These are phyloP conservation scores for Coemansia sp. DNA, from an alignment of 192 early-diverging fungal species.

Conservation along the genomic window DNA sequence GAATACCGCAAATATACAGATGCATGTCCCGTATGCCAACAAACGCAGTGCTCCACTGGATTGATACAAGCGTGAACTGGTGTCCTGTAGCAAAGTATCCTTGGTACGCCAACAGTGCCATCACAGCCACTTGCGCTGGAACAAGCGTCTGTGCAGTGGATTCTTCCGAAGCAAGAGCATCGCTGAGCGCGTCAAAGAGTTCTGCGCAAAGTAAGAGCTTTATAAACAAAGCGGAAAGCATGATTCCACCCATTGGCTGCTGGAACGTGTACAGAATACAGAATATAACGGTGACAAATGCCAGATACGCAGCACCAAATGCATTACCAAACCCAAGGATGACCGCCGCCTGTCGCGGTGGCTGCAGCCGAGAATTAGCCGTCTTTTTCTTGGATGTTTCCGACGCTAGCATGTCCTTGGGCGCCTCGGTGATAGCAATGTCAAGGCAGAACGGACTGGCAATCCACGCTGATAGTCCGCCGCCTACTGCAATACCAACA, in stretches of 20 bases:
- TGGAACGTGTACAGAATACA: constrained; percentile 67
- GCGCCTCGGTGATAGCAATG: constrained; percentile 23
- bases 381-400: not conserved
- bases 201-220: constrained; percentile 54
- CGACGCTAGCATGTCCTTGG: not conserved
- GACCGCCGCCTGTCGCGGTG: constrained; percentile 30
- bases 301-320: constrained; percentile 67
- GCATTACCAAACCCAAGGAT: constrained; percentile 67
- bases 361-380: not conserved
- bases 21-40: constrained; percentile 77
- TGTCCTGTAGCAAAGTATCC: constrained; percentile 91
- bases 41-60: constrained; percentile 90
- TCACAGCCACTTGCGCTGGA: constrained; percentile 42
- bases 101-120: constrained; percentile 59
- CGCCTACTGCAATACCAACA: constrained; percentile 57
- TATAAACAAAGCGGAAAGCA: constrained; percentile 53
- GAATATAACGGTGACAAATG: constrained; percentile 63
- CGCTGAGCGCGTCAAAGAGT: constrained; percentile 51
- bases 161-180: constrained; percentile 9
- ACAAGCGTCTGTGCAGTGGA: constrained; percentile 20
- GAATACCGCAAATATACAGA: constrained; percentile 63
- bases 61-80: constrained; percentile 83
- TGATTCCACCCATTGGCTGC: constrained; percentile 78
- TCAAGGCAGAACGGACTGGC: constrained; percentile 59
- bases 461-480: constrained; percentile 59